These are phyloP conservation scores for Persicaria tinctoria DNA, from an alignment of 148 eudicot genomes.

Conservation along the genomic window DNA sequence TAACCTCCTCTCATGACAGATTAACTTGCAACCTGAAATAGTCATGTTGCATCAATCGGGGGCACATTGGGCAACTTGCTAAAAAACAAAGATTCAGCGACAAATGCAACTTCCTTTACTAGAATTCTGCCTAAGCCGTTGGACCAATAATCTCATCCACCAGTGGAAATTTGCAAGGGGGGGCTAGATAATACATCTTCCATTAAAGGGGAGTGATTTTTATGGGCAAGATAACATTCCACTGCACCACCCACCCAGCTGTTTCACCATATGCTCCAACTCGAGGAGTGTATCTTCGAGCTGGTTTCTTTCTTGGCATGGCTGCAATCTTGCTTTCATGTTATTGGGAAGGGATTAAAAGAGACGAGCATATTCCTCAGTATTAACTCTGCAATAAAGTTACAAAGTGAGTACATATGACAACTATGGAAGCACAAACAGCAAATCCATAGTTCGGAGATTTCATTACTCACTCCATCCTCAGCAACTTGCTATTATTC, in stretches of 20 bases:
- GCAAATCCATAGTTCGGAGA: conserved; percentile 11
- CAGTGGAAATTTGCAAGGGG: not conserved
- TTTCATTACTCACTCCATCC: conserved; percentile 8
- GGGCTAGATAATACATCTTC: conserved; percentile 4
- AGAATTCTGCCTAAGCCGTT: conserved; percentile 1
- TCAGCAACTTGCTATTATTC: conserved; percentile 5
- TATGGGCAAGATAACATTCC: conserved; percentile 10
- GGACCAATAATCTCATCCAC: conserved; percentile 2
- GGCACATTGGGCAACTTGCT: conserved; percentile 2
- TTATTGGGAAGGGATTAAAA: conserved; percentile 29
- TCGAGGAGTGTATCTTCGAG: conserved; percentile 13
- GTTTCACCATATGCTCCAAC: conserved; percentile 11
- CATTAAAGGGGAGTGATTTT: not conserved
- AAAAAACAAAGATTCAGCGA: not conserved
- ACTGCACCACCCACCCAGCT: conserved; percentile 9
- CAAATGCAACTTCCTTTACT: not conserved
- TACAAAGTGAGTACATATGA: conserved; percentile 24
- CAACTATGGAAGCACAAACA: conserved; percentile 10
- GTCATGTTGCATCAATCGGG: conserved; percentile 4
- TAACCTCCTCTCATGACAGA: conserved; percentile 12
- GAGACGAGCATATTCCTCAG: conserved; percentile 30
- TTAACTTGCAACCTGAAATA: conserved; percentile 12
- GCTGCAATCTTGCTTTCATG: conserved; percentile 26
- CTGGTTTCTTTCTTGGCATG: conserved; percentile 13
- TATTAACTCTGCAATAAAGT: conserved; percentile 42